A percentile compares a stretch with the other conserved stretches of the same genome.
Evolutionary conservation across 2,329 filamentous ascomycete genomes (phyloP).

Genomic region (Nectriaceae sp.): DNA sequence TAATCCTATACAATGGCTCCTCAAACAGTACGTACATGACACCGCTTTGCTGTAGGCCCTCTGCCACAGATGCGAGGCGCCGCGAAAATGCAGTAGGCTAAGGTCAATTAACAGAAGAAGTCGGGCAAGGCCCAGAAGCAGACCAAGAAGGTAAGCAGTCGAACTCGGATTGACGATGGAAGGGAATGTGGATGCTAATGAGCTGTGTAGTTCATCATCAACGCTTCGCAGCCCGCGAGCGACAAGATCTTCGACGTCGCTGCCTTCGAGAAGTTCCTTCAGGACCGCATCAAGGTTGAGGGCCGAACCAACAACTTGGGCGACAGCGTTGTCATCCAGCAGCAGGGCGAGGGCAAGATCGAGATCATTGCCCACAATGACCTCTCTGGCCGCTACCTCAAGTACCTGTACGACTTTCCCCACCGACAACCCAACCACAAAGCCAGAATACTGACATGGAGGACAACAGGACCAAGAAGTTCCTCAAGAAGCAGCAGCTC

Average conservation of each 20-base stretch:
- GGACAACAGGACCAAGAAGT: constrained; percentile 89
- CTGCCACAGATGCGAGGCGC: constrained; percentile 12
- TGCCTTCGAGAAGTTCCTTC: constrained; percentile 99
- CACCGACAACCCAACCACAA: not conserved
- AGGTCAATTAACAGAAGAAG: constrained; percentile 69
- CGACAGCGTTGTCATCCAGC: constrained; percentile 86
- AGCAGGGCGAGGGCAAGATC: constrained; percentile 94
- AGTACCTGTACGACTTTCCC: constrained; percentile 82
- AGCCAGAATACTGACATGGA: constrained; percentile 5
- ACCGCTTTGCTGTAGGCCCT: constrained; percentile 88
- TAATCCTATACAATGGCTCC: constrained; percentile 73
- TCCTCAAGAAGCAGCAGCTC: constrained; percentile 99
- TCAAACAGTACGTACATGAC: constrained; percentile 80
- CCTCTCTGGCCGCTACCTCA: constrained; percentile 98
- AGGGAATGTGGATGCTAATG: constrained; percentile 14
- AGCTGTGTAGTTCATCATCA: constrained; percentile 87
- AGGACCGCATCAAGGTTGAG: constrained; percentile 99
- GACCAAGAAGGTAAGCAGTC: constrained; percentile 72
- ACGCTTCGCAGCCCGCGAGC: constrained; percentile 94
- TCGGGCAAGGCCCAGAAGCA: constrained; percentile 73
- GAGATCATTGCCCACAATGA: constrained; percentile 97
- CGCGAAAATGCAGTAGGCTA: constrained; percentile 88
- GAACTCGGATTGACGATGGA: not conserved
- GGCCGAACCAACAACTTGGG: constrained; percentile 98
- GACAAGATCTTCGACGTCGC: constrained; percentile 99